A percentile compares a stretch with the other conserved stretches of the same genome.
phyloP scores from a whole-genome alignment of 345 rosid species.

The Eucalyptus erythrocorys region DNA sequence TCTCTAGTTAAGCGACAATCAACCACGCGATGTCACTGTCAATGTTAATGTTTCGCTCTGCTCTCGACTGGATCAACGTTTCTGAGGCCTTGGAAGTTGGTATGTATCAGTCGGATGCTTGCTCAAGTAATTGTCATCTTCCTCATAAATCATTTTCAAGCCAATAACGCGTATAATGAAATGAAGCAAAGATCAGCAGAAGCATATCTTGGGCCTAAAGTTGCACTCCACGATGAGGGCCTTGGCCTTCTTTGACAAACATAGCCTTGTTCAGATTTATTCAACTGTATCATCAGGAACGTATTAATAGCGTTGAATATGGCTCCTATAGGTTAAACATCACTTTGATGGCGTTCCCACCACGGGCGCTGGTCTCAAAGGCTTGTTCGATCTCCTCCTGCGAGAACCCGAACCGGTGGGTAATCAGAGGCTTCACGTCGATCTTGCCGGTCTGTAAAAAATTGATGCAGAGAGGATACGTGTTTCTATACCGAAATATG shows the following conservation, averaged over 20 bases:
- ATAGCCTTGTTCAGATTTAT: not conserved
- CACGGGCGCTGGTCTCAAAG: conserved; percentile 79
- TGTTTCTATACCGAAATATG: conserved; percentile 65
- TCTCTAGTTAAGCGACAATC: not conserved
- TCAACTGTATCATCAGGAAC: not conserved
- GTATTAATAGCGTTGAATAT: not conserved
- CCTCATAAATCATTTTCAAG: not conserved
- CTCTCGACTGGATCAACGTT: not conserved
- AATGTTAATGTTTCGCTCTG: not conserved
- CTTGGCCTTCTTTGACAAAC: not conserved
- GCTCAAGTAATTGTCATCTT: not conserved
- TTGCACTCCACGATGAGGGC: not conserved
- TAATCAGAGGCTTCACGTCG: conserved; percentile 79
- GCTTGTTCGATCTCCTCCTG: conserved; percentile 82
- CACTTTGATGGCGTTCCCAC: conserved; percentile 80
- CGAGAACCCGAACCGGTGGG: conserved; percentile 79
- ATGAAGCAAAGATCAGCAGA: not conserved
- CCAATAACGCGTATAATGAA: not conserved
- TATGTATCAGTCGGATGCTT: not conserved
- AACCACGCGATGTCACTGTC: not conserved
- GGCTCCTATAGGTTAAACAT: conserved; percentile 63
- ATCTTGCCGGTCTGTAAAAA: conserved; percentile 68
- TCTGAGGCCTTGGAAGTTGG: not conserved
- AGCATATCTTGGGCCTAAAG: not conserved
- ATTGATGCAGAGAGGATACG: conserved; percentile 88